Base-by-base conservation (phyloP, 2,329 filamentous ascomycete species). In the Fusarium phyllophilum region DNA sequence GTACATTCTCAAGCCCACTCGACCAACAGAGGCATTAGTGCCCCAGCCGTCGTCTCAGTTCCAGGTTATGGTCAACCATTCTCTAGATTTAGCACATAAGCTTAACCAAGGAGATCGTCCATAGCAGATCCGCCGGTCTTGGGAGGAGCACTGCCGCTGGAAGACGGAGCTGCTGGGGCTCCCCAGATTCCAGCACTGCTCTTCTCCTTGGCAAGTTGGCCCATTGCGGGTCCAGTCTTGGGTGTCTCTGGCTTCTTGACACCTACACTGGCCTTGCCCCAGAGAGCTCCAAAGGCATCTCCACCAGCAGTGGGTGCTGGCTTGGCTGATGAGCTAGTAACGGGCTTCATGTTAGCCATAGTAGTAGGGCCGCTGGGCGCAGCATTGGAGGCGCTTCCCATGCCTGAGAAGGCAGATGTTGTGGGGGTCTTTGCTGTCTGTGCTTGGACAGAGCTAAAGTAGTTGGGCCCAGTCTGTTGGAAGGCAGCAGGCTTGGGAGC, bases 191-290 rank as follows among this genome's bases (percentile, higher is more conserved):
- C 95, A 22, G 95, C 95, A 77, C 92, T 95, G 66, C 95, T 96
- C 88, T 98, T 98, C 84, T 98, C 95, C 86, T 98, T 98, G n/a
- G 95, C 96, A 83, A 99, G 90, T 82, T 97, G 95, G 36, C 95
- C 95, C 84, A 99, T 89, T 62, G 95, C 95, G 58, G 94, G 92
- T 1, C 92, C 93, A 61, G 87, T 85, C 15, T 85, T 86, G 18
- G 88, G 86, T 5, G 91, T 88, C 68, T 84, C 87, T 3, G 88
- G 84, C 85, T 96, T 97, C 86, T 95, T 95, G 74, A 95, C 89
- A 52, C 92, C 91, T 17, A 88, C 88, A 73, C 91, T 94, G 34
- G 91, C 92, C 74, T 90, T 91, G 67, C 92, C 92, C 90, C 97
- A 97, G 39, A 99, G 87, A 26, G 92, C 93, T 20, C 95, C 95